Evolutionary conservation across 768 basidiomycete genomes (phyloP).

Genomic region (Pleurotus sapidus): DNA sequence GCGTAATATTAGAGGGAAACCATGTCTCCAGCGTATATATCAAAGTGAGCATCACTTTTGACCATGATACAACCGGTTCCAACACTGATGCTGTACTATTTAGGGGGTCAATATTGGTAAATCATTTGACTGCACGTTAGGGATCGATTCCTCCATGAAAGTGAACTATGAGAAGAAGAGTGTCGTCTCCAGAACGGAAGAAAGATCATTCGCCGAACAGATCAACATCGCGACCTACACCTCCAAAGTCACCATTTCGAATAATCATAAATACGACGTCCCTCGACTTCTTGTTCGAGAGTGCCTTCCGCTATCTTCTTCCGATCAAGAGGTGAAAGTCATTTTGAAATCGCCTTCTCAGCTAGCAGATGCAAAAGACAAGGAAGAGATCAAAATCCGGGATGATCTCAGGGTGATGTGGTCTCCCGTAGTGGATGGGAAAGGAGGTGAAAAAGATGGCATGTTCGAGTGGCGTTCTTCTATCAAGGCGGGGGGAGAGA

Average conservation of each 20-base stretch:
- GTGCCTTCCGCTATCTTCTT: slow-evolving; percentile 36
- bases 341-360: slow-evolving; percentile 43
- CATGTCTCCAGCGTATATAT: slow-evolving; percentile 49
- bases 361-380: slow-evolving; percentile 40
- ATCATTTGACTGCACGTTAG: slow-evolving; percentile 53
- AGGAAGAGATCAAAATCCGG: slow-evolving; percentile 28
- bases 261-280: slow-evolving; percentile 46
- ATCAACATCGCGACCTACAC: slow-evolving; percentile 42
- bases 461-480: slow-evolving; percentile 48
- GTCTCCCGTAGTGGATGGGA: slow-evolving; percentile 36
- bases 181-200: slow-evolving; percentile 29
- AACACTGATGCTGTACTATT: not conserved
- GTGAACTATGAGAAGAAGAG: slow-evolving; percentile 42
- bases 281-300: slow-evolving; percentile 44
- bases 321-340: slow-evolving; percentile 39
- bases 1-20: slow-evolving; percentile 53
- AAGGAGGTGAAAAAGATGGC: slow-evolving; percentile 53
- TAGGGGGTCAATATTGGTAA: slow-evolving; percentile 49
- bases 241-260: slow-evolving; percentile 41
- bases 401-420: slow-evolving; percentile 29
- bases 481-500: slow-evolving; percentile 38
- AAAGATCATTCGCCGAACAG: slow-evolving; percentile 42
- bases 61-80: not conserved
- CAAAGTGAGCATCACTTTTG: slow-evolving; percentile 33
- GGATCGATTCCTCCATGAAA: slow-evolving; percentile 39